Evolutionary conservation across 352 stramenopile species (phyloP), one percentile per base, ranked within the genome.

Genomic region (Phytophthora tentaculata): DNA sequence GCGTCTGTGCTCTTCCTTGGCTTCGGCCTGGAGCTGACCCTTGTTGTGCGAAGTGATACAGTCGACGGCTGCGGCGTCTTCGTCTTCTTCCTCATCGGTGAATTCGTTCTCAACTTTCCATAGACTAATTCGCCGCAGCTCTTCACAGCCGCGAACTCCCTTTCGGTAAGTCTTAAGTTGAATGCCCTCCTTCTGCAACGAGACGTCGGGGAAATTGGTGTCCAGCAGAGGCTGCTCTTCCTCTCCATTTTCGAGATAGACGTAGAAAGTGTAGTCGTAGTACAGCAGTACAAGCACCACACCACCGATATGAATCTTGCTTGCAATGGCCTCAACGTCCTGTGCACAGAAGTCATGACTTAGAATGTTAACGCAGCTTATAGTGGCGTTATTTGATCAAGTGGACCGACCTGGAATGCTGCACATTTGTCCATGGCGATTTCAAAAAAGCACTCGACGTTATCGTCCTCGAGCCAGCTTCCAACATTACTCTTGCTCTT

Each of bases 141-240:
- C 80, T 0, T 77, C 53, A 26, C 88, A 96, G 6, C 84, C 84
- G 22, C 53, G 35, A 22, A 94, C 83, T 29, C 88, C 84, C 1
- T 84, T 84, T 55, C 80, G 83, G 62, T 94, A 92, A n/a, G 84
- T 94, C 71, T 91, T 83, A n/a, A 94, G 82, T 63, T 96, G 86
- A 39, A 95, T 62, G 2, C 88, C 86, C 43, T 95, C 84, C 44
- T 91, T 96, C 59, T 92, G 84, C 67, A 91, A 91, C 17, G 83
- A 91, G n/a, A 98, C 86, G 67, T 98, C 92, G 7, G 95, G 96
- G 63, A 98, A 98, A 41, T 86, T 93, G 14, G 86, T 97, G 79
- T 98, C 95, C 14, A 98, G 79, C 17, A 98, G 75, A 20, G 93
- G 84, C 52, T 97, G 84, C 69, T 98, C 95, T 47, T 95, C 86